Evolutionary conservation across 2,329 filamentous ascomycete genomes (phyloP).

Genomic region (Seiridium cupressi): DNA sequence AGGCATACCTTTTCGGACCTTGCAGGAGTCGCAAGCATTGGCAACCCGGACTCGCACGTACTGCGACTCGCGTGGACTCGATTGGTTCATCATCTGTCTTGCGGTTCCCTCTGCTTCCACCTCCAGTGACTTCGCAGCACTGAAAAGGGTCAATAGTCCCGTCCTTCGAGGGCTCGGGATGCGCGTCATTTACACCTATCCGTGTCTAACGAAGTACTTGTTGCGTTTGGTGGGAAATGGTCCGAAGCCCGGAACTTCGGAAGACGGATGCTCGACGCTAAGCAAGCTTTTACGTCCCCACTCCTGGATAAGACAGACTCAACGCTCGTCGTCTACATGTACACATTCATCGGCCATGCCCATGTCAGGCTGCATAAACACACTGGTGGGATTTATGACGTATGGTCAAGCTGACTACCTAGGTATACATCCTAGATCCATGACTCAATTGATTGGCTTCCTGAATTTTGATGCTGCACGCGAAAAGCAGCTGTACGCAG

Average conservation of each 20-base stretch:
- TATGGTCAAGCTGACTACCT: too few relatives aligned
- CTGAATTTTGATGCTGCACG: too few relatives aligned
- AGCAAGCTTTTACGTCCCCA: neutral
- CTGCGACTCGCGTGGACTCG: constrained; percentile 6
- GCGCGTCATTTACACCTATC: constrained; percentile 3
- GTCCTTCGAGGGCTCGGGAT: constrained; percentile 1
- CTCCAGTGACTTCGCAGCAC: constrained; percentile 2
- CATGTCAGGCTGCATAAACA: neutral
- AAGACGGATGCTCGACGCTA: constrained; percentile 5
- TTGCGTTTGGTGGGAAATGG: neutral
- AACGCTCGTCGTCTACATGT: too few relatives aligned
- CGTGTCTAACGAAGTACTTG: constrained; percentile 1
- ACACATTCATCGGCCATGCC: neutral
- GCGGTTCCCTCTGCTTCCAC: neutral
- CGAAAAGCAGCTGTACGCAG: too few relatives aligned
- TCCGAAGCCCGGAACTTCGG: constrained; percentile 18
- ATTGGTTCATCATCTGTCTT: constrained; percentile 1
- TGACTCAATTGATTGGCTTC: too few relatives aligned
- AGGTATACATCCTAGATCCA: too few relatives aligned
- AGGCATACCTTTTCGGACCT: constrained; percentile 42
- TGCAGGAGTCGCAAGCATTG: constrained; percentile 55
- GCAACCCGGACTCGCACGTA: constrained; percentile 39
- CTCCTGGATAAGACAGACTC: neutral
- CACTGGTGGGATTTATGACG: neutral
- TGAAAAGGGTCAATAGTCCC: neutral